Evolutionary conservation across 495 filamentous ascomycete genomes (phyloP), one percentile per base, ranked within the genome.

Genomic region (Elasticomyces elasticus): DNA sequence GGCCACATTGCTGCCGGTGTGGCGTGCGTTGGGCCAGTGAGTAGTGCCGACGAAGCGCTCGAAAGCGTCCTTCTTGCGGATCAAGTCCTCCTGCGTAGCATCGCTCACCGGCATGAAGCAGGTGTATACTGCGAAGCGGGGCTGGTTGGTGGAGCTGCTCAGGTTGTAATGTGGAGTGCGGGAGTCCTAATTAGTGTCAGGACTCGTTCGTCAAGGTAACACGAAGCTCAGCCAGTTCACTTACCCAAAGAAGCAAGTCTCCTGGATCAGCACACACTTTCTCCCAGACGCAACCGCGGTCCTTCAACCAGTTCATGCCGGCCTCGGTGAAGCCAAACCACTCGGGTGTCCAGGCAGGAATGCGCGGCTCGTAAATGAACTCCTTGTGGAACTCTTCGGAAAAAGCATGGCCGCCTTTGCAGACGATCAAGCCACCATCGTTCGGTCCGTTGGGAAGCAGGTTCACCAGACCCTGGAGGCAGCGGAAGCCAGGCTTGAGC

Each of bases 401-500:
- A 0, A 72, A 60, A 13, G 62, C 65, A 3, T 67, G 55, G 0
- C 64, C 65, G 0, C 71, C 71, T 49, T 70, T 68, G 66, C 71
- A 71, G 10, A 72, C 49, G 58, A 71, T 66, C 0, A 73, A 50
- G 9, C 69, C 71, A 22, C 71, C 71, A 38, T 76, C 73, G 7
- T 72, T 60, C 15, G 71, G 67, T 0, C 72, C 73, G 52, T 64
- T 66, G 30, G 71, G 71, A 10, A 64, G 54, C 0, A 74, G 65
- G 54, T 75, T 76, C 0, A 76, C 65, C 15, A 76, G 60, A 11
- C 72, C 73, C 53, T 76, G 73, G n/a, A 75, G 59, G 52, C 73
- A 75, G 27, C 67, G 62, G 66, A 76, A 71, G 25, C 71, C 71
- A 35, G 61, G 67, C 35, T 71, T 70, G 12, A 56, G 51, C 3